Base-by-base conservation (phyloP, 768 basidiomycete species). In the Dictyophora rubrovolvata region DNA sequence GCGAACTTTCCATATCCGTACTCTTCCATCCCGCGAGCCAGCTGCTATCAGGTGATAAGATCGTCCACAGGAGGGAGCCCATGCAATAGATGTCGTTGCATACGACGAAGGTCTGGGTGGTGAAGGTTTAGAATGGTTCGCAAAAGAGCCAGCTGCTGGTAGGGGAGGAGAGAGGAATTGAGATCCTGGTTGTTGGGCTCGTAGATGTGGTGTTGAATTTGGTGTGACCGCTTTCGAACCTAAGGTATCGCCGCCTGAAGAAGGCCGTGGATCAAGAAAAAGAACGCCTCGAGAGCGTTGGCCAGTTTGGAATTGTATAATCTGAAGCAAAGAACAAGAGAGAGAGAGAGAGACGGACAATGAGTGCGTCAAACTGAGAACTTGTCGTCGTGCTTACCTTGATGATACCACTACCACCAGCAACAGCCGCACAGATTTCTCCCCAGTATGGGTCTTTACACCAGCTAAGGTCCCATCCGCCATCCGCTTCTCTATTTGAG, bases 401-500 rank as follows among this genome's bases (percentile, higher is more conserved):
- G 49, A 97, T 75, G 20, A 82, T 71, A 0, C 89, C 88, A 60
- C 75, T 80, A 1, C 81, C 77, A 1, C 93, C 93, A 56, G 80
- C 81, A 1, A 84, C 81, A 0, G 83, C 85, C 9, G 92, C 93
- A 53, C 97, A 75, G 18, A 95, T 67, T 67, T 93, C 89, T 1
- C 95, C 95, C 93, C 93, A 96, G 71, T 93, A 96, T 61, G 81
- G 79, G 65, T 98, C 96, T 67, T 92, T 91, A 71, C 94, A 97
- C 93, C 94, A 99, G 8, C 87, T 87, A 48, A 99, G 71, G 59
- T 85, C 87, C 93, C 93, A 97, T 1, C 89, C 94, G 3, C 92
- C 92, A 56, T 92, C 86, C 1, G 91, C 91, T 69, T 94, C 89
- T 47, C 86, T 77, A 63, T 81, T 84, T 0, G 82, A 85, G 21